Evolutionary conservation across 2,329 filamentous ascomycete species (phyloP).

Genomic region (Cladobotryum protrusum): DNA sequence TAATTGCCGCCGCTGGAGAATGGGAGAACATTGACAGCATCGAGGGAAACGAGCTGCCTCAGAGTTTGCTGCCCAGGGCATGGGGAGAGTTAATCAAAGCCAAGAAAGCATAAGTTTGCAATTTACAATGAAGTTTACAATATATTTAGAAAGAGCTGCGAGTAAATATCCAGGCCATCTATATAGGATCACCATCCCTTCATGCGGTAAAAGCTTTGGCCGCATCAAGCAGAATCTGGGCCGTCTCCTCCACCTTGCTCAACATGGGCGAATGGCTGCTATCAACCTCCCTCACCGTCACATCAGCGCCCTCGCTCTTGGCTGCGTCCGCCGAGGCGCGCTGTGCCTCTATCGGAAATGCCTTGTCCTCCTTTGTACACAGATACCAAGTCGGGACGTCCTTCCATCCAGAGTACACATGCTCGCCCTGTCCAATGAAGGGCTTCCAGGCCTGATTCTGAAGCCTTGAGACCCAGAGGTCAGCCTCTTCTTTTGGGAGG

Average conservation of each 20-base stretch:
- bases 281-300: constrained; percentile 34
- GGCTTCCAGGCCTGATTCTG: constrained; percentile 35
- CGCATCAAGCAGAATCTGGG: constrained; percentile 27
- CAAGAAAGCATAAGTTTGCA: no score
- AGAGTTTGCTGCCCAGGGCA: not conserved
- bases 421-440: constrained; percentile 39
- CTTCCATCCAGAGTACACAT: constrained; percentile 39
- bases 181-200: not conserved
- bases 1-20: not conserved
- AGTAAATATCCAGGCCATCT: no score
- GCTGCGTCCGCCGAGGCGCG: constrained; percentile 32
- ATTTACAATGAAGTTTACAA: no score
- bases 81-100: constrained; percentile 5
- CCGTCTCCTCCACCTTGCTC: constrained; percentile 37
- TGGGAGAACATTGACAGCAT: not conserved
- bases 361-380: constrained; percentile 35
- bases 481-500: constrained; percentile 35
- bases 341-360: constrained; percentile 34
- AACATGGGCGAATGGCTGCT: constrained; percentile 46
- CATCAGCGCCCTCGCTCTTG: constrained; percentile 27
- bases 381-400: constrained; percentile 44
- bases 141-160: no score
- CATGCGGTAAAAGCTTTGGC: constrained; percentile 13
- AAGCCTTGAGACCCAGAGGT: constrained; percentile 37
- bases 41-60: not conserved